A percentile compares a stretch with the other conserved stretches of the same genome.
These are phyloP conservation scores for Urtica urens DNA, from an alignment of 306 rosid species.

Conservation along the genomic window DNA sequence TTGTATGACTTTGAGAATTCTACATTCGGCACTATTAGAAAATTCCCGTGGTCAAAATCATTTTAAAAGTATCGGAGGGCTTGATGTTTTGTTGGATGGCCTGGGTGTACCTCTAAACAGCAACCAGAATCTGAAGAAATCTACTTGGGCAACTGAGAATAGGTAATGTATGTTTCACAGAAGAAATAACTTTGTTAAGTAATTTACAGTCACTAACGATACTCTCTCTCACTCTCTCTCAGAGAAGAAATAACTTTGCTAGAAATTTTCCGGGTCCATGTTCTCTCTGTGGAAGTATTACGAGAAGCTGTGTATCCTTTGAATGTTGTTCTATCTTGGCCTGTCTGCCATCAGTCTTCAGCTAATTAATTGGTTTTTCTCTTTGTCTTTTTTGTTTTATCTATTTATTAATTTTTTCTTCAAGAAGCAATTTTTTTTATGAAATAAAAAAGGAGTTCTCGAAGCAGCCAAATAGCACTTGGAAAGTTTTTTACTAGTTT, in stretches of 20 bases:
- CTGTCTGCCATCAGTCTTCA: conserved; percentile 4
- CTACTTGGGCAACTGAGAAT: conserved; percentile 35
- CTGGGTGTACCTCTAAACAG: conserved; percentile 77
- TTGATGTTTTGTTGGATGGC: conserved; percentile 95
- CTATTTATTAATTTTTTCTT: too few relatives aligned
- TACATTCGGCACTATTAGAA: conserved; percentile 56
- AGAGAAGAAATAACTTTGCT: conserved; percentile 56
- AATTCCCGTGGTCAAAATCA: conserved; percentile 90
- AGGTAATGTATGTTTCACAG: conserved; percentile 43
- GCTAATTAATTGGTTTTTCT: not conserved
- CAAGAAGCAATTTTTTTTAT: too few relatives aligned
- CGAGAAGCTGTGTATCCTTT: conserved; percentile 98
- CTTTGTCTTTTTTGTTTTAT: conserved; percentile 4
- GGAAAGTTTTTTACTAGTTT: too few relatives aligned
- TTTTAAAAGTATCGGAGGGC: conserved; percentile 97
- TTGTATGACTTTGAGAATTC: conserved; percentile 66
- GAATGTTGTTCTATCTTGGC: conserved; percentile 16
- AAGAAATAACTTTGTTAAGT: not conserved
- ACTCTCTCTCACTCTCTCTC: conserved; percentile 4
- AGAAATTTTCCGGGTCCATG: conserved; percentile 59
- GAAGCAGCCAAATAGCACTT: too few relatives aligned
- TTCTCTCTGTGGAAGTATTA: conserved; percentile 76
- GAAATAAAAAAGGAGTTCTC: too few relatives aligned
- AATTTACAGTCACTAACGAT: not conserved
- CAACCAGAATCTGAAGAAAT: conserved; percentile 29